Base-by-base conservation (phyloP, 2,329 filamentous ascomycete genomes). In the Hypoxylon sp. region DNA sequence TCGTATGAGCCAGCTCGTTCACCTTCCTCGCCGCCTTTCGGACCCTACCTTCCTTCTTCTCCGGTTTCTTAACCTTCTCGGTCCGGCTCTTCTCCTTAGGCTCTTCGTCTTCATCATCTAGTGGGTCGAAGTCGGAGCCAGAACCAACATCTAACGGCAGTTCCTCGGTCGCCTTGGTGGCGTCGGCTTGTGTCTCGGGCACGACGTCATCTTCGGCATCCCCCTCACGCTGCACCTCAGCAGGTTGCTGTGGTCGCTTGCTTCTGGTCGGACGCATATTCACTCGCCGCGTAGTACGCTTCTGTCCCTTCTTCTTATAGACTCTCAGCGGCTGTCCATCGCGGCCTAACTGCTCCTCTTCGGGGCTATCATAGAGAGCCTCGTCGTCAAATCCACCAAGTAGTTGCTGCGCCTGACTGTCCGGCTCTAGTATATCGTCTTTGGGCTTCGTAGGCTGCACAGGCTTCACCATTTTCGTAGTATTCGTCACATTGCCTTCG, bases 241-340 rank as follows among this genome's bases (percentile, higher is more conserved):
- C 59, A 4, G 71, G 65, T 28, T 73, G 69, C 15, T 75, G 66
- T 20, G 84, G 82, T 37, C 87, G 82, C 71, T 83, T 84, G 6
- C 75, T 73, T 57, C 80, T 75, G 0, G 78, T 83, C 1, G 86
- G 87, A 65, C 79, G 82, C 80, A 90, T 91, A 62, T 89, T 93
- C 57, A 86, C 83, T 49, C 84, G 81, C 65, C 89, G 83, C 2
- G 92, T 94, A 57, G 91, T 92, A 64, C 92, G 84, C 81, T 95
- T 95, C 74, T 91, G 85, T 0, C 91, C 91, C 80, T 91, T 92
- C 84, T 95, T 95, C 82, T 94, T 94, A 81, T 85, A 94, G 1
- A 86, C 77, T 56, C 83, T 86, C 37, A 88, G 75, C 2, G 88
- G 88, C 65, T 85, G 81, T 1, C 87, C 87, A 70, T 87, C 79